Evolutionary conservation across 2,329 filamentous ascomycete genomes (phyloP).

Genomic region (Ophiostoma australiae): DNA sequence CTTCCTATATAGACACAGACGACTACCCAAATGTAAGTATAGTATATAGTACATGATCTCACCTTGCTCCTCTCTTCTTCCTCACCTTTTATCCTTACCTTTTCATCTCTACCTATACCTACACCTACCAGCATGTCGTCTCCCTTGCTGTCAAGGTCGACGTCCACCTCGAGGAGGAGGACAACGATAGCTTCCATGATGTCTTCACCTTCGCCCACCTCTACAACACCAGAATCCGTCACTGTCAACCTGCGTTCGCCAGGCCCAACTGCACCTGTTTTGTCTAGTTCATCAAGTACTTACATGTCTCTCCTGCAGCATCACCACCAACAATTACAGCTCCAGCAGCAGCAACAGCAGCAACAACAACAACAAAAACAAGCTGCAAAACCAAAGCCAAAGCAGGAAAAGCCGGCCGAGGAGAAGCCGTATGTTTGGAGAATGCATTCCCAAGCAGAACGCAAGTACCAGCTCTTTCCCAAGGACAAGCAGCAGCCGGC

Average conservation of each 20-base stretch:
- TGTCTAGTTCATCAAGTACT: slow-evolving; percentile 13
- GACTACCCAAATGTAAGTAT: slow-evolving; percentile 37
- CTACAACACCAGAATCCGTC: background rate
- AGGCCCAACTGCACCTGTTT: background rate
- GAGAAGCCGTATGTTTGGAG: slow-evolving; percentile 54
- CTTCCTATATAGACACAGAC: slow-evolving; percentile 50
- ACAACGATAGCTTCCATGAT: background rate
- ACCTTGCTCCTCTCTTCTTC: slow-evolving; percentile 23
- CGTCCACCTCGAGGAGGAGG: background rate
- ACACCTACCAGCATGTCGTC: background rate
- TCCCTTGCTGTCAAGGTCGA: background rate
- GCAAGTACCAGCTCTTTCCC: slow-evolving; percentile 60
- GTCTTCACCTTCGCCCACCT: background rate
- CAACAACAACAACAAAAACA: slow-evolving; percentile 15
- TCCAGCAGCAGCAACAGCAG: background rate
- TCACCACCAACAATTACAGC: slow-evolving; percentile 25
- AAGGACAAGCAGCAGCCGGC: slow-evolving; percentile 34
- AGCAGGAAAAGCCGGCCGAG: slow-evolving; percentile 28
- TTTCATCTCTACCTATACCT: background rate
- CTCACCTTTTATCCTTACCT: background rate
- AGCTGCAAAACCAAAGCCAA: background rate
- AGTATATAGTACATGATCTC: background rate
- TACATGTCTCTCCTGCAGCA: slow-evolving; percentile 25
- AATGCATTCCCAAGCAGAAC: slow-evolving; percentile 51
- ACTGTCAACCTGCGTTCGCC: background rate